Base-by-base conservation (phyloP, 2,329 filamentous ascomycete species). In the Drechslerella dactyloides region DNA sequence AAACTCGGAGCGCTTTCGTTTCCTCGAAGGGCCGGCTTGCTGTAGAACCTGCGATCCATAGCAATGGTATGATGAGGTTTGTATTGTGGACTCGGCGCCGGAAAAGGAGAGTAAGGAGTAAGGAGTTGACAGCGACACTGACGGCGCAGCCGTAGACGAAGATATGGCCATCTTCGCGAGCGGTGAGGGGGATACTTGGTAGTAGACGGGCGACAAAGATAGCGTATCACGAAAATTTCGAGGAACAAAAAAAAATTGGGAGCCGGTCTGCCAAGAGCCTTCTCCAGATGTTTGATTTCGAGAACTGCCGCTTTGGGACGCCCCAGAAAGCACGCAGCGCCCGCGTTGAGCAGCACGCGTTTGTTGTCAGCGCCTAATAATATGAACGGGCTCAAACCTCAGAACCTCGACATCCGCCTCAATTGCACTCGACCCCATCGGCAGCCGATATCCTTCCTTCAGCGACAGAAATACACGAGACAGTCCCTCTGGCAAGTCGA, bases 61-160 rank as follows among this genome's bases (percentile, higher is more conserved):
- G 35, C 59, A 72, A 15, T 60, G 60, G 8, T 72, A 56, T 2
- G 68, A 65, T 35, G 55, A 46, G 4, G 51, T 46, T 33, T 72
- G 60, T 40, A 55, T 56, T 21, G 55, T n/a, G 33, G 53, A 40
- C 11, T 72, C 68, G 37, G 55, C 17, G 46, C 68, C 60, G 23
- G 60, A 65, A 65, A 72, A 65, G 15, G 68, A 37, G 10, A 72
- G 42, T 17, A 72, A 60, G 23, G 68, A 60, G 42, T 72, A 72
- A 46, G 68, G 68, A 61, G 59, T 72, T 19, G 68, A 72, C 15
- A 72, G 68, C 68, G 68, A 72, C 68, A 72, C 68, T 50, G 68
- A 72, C 13, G 68, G 68, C 55, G 68, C 48, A 46, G 59, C 59
- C 51, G 56, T 53, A 48, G 68, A 63, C 19, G 51, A 65, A 57